phyloP scores from a whole-genome alignment of 805 yeast species.

The Nematodospora valgi region DNA sequence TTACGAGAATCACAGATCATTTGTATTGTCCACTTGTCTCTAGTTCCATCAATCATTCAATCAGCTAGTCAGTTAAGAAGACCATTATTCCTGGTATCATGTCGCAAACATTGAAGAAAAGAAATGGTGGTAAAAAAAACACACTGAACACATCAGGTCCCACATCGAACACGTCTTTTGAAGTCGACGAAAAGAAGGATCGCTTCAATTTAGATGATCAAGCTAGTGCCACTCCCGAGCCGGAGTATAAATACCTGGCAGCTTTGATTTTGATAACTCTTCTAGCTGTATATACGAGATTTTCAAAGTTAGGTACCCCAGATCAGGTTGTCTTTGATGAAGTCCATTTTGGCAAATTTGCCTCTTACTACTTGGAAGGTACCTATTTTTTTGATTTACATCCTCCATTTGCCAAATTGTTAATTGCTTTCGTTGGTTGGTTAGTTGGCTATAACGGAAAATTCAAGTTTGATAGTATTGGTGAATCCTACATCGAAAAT shows the following conservation, averaged over 20 bases:
- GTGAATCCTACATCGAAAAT: slow-evolving; percentile 72
- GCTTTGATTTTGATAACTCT: slow-evolving; percentile 38
- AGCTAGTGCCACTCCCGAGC: slow-evolving; percentile 18
- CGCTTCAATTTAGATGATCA: slow-evolving; percentile 2
- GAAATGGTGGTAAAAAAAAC: slow-evolving; percentile 22
- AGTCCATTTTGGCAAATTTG: slow-evolving; percentile 84
- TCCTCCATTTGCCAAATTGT: slow-evolving; percentile 95
- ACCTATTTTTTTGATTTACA: slow-evolving; percentile 95
- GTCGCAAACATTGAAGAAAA: slow-evolving; percentile 27
- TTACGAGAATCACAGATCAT: no score
- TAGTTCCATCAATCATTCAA: not conserved
- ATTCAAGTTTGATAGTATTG: slow-evolving; percentile 88
- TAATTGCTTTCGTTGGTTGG: slow-evolving; percentile 89
- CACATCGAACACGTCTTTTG: not conserved
- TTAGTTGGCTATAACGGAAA: slow-evolving; percentile 87
- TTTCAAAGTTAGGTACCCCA: slow-evolving; percentile 60
- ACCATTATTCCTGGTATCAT: slow-evolving; percentile 13
- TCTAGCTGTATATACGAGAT: slow-evolving; percentile 51
- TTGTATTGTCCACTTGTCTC: not conserved
- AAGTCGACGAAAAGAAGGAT: slow-evolving; percentile 4
- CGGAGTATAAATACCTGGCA: slow-evolving; percentile 28
- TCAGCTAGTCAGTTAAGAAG: slow-evolving; percentile 1
- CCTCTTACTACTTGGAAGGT: slow-evolving; percentile 80
- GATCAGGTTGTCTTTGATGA: slow-evolving; percentile 81
- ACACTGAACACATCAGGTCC: not conserved